A percentile compares a stretch with the other conserved stretches of the same genome.
phyloP scores from a whole-genome alignment of 2,329 filamentous ascomycete species.

The Trematosphaeria pertusa region DNA sequence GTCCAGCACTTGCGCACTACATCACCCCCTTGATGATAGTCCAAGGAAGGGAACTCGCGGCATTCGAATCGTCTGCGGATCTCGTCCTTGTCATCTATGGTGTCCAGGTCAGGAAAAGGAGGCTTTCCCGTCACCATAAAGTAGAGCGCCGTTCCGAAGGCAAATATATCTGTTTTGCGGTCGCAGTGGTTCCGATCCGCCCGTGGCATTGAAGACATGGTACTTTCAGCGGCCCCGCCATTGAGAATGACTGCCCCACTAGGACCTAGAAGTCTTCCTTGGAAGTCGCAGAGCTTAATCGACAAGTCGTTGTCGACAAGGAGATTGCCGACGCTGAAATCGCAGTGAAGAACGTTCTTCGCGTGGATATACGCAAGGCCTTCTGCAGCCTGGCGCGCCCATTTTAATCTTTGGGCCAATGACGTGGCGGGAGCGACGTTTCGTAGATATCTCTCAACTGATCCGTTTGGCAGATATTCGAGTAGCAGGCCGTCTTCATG shows the following conservation, averaged over 20 bases:
- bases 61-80: not conserved
- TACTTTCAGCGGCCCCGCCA: not conserved
- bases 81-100: slow-evolving; percentile 4
- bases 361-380: slow-evolving; percentile 7
- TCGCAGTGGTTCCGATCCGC: slow-evolving; percentile 2
- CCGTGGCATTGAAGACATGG: slow-evolving; percentile 2
- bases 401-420: not conserved
- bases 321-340: slow-evolving; percentile 9
- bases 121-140: slow-evolving; percentile 17
- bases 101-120: slow-evolving; percentile 6
- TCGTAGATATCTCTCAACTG: slow-evolving; percentile 1
- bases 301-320: slow-evolving; percentile 5
- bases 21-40: not conserved
- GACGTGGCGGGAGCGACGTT: not conserved
- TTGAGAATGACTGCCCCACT: not conserved
- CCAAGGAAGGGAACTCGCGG: not conserved
- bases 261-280: slow-evolving; percentile 7
- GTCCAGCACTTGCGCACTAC: slow-evolving; percentile 8
- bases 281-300: slow-evolving; percentile 14
- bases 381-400: slow-evolving; percentile 5
- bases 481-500: slow-evolving; percentile 6
- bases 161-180: slow-evolving; percentile 26
- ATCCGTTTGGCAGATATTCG: slow-evolving; percentile 7
- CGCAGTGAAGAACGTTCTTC: slow-evolving; percentile 9
- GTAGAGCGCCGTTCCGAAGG: slow-evolving; percentile 26